Conservation (phyloP, 1,139 yeast genomes). For the Saccharomyces hybrid region DNA sequence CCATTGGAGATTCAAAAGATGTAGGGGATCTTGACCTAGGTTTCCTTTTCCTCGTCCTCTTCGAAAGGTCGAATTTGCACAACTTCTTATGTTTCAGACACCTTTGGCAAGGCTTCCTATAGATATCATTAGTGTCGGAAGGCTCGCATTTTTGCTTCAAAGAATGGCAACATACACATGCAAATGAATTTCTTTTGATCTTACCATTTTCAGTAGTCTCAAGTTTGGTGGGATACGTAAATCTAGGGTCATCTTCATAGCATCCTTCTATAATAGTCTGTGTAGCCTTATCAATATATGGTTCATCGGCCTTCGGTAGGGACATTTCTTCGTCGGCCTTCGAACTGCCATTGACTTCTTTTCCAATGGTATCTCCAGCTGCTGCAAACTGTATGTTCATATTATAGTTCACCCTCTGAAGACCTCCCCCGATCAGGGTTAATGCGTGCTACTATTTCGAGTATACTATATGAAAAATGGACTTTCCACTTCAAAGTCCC, state of each 20-base stretch:
- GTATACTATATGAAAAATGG: neutral
- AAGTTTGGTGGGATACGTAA: slow-evolving; percentile 19
- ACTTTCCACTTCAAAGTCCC: neutral
- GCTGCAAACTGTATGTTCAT: neutral
- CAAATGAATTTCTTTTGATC: slow-evolving; percentile 38
- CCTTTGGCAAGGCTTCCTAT: slow-evolving; percentile 62
- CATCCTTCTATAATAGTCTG: neutral
- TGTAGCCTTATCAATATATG: neutral
- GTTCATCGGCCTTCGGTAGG: neutral
- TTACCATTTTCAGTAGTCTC: slow-evolving; percentile 20
- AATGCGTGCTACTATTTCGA: neutral
- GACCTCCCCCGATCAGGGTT: neutral
- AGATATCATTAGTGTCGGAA: slow-evolving; percentile 46
- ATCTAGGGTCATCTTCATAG: slow-evolving; percentile 18
- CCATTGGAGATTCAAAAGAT: neutral
- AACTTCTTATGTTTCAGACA: slow-evolving; percentile 56
- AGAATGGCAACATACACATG: slow-evolving; percentile 76
- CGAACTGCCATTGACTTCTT: neutral
- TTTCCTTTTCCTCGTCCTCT: slow-evolving; percentile 47
- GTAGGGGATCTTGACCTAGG: slow-evolving; percentile 30
- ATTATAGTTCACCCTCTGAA: neutral
- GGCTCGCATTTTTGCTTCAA: slow-evolving; percentile 81
- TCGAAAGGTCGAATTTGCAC: slow-evolving; percentile 65
- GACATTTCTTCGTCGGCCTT: neutral
- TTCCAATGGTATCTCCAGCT: neutral